phyloP scores from a whole-genome alignment of 1,139 yeast species.

The Blastobotrys buckinghamii region DNA sequence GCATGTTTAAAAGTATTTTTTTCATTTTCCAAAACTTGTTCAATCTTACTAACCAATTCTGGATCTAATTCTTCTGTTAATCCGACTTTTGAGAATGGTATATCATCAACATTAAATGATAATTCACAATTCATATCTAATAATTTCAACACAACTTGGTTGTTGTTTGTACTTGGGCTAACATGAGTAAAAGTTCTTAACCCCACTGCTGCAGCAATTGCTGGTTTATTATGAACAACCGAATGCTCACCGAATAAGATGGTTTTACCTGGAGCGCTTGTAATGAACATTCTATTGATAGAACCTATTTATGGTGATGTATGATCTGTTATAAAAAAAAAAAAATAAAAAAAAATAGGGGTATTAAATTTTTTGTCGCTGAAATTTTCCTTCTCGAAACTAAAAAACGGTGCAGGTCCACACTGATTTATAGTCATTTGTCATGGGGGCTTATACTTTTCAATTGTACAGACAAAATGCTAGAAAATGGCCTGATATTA shows the following conservation, averaged over 20 bases:
- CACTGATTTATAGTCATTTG: no score
- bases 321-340: no score
- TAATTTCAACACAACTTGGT: constrained; percentile 56
- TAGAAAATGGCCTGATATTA: no score
- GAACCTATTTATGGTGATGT: not conserved
- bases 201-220: constrained; percentile 84
- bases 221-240: constrained; percentile 89
- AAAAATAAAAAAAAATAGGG: no score
- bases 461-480: no score
- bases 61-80: constrained; percentile 55
- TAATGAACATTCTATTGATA: constrained; percentile 3
- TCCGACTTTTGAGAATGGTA: constrained; percentile 47
- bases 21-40: constrained; percentile 33
- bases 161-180: constrained; percentile 27
- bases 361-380: no score
- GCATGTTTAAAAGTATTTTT: constrained; percentile 58
- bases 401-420: no score
- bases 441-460: no score
- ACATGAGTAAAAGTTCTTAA: constrained; percentile 76
- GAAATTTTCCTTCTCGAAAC: no score
- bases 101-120: constrained; percentile 52
- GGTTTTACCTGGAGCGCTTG: constrained; percentile 85
- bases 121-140: constrained; percentile 71
- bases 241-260: constrained; percentile 97
- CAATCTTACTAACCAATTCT: constrained; percentile 47